Percentiles rank a stretch among this genome's conserved stretches.
These are phyloP conservation scores for Candida mattraensis DNA, from an alignment of 805 yeast species.

Conservation along the genomic window DNA sequence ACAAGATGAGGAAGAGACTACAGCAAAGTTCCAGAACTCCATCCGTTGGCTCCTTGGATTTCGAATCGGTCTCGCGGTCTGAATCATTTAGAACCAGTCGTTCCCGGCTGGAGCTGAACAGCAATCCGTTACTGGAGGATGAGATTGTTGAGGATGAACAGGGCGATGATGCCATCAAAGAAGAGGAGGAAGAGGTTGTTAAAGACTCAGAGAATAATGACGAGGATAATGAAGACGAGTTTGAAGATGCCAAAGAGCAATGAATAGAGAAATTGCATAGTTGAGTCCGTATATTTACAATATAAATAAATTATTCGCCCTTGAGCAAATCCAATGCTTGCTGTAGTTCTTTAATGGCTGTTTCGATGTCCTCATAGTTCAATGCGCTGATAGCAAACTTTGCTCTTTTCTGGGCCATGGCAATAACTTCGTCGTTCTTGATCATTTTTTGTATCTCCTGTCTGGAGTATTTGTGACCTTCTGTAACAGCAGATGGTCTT, in stretches of 20 bases:
- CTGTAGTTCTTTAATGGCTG: slow-evolving; percentile 63
- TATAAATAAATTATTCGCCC: slow-evolving; percentile 11
- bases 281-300: neutral
- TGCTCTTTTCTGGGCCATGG: slow-evolving; percentile 65
- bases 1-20: slow-evolving; percentile 30
- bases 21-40: slow-evolving; percentile 24
- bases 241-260: slow-evolving; percentile 26
- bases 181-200: slow-evolving; percentile 1
- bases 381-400: slow-evolving; percentile 78
- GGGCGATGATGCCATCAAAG: slow-evolving; percentile 5
- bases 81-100: slow-evolving; percentile 24
- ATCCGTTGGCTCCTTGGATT: slow-evolving; percentile 22
- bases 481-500: slow-evolving; percentile 7
- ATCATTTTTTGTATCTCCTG: slow-evolving; percentile 50
- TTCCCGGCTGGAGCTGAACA: slow-evolving; percentile 17
- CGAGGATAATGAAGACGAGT: slow-evolving; percentile 15
- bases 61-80: slow-evolving; percentile 23
- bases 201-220: slow-evolving; percentile 1
- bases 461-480: slow-evolving; percentile 21
- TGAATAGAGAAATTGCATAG: slow-evolving; percentile 3
- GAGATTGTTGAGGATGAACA: slow-evolving; percentile 10
- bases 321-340: slow-evolving; percentile 50
- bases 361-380: slow-evolving; percentile 69
- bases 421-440: slow-evolving; percentile 53
- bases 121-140: slow-evolving; percentile 17